Evolutionary conservation across 345 rosid species (phyloP).

Genomic region (Euphorbia peplus): DNA sequence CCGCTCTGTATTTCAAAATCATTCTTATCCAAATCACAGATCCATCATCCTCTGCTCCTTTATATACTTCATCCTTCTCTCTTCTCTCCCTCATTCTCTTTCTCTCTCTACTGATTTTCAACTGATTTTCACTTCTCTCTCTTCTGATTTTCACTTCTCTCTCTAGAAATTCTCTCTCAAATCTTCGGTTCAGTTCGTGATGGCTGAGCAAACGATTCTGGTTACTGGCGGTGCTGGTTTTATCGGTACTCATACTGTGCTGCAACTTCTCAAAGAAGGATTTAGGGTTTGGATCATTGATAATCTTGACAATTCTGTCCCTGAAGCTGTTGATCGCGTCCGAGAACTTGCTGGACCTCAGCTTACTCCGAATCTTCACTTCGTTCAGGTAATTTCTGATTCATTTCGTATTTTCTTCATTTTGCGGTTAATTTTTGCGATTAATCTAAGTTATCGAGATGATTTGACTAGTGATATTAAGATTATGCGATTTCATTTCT

Average conservation of each 20-base stretch:
- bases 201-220: conserved; percentile 49
- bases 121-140: background rate
- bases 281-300: conserved; percentile 80
- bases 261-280: conserved; percentile 77
- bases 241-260: conserved; percentile 86
- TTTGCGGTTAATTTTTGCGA: background rate
- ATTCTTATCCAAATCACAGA: conserved; percentile 25
- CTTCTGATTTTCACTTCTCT: no score
- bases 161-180: background rate
- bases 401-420: no score
- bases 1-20: no score
- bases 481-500: no score
- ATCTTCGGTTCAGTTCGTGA: background rate
- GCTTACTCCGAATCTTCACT: conserved; percentile 70
- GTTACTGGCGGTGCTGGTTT: conserved; percentile 99
- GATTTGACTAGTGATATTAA: no score
- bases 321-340: conserved; percentile 78
- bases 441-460: background rate
- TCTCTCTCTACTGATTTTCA: background rate
- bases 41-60: background rate
- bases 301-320: conserved; percentile 74
- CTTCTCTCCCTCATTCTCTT: background rate
- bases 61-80: background rate
- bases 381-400: conserved; percentile 52
- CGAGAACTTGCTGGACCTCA: conserved; percentile 72